Evolutionary conservation across 768 basidiomycete genomes (phyloP).

Genomic region (Clathrus columnatus): DNA sequence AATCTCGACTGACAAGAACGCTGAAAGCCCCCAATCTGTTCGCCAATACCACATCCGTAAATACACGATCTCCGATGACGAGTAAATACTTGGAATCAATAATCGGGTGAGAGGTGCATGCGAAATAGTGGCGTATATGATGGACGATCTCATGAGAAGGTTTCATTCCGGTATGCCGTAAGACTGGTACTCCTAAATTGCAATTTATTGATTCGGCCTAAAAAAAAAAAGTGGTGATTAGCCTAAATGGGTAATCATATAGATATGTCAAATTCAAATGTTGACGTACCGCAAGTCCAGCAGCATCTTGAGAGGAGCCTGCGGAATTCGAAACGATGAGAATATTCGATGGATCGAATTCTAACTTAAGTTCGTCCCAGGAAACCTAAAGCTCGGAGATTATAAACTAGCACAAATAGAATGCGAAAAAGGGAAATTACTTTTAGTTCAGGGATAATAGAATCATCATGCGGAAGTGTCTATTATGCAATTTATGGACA

Average conservation of each 20-base stretch:
- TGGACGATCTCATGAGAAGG: constrained; percentile 71
- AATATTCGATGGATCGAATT: constrained; percentile 72
- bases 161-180: constrained; percentile 69
- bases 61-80: constrained; percentile 84
- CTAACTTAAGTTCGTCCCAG: constrained; percentile 63
- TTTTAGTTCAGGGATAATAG: constrained; percentile 65
- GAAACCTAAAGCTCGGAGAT: constrained; percentile 37
- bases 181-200: constrained; percentile 71
- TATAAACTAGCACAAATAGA: neutral
- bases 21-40: constrained; percentile 48
- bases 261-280: neutral
- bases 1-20: constrained; percentile 9
- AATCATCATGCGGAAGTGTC: constrained; percentile 77
- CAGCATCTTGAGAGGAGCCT: constrained; percentile 68
- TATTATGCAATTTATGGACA: constrained; percentile 22
- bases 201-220: constrained; percentile 83
- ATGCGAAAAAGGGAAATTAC: constrained; percentile 30
- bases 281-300: constrained; percentile 62
- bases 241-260: neutral
- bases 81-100: constrained; percentile 54
- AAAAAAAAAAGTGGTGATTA: neutral
- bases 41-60: constrained; percentile 86
- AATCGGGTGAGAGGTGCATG: constrained; percentile 45
- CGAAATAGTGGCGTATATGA: constrained; percentile 69
- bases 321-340: constrained; percentile 94